Evolutionary conservation across 2,329 filamentous ascomycete genomes (phyloP).

Genomic region (Penicillium sp.): DNA sequence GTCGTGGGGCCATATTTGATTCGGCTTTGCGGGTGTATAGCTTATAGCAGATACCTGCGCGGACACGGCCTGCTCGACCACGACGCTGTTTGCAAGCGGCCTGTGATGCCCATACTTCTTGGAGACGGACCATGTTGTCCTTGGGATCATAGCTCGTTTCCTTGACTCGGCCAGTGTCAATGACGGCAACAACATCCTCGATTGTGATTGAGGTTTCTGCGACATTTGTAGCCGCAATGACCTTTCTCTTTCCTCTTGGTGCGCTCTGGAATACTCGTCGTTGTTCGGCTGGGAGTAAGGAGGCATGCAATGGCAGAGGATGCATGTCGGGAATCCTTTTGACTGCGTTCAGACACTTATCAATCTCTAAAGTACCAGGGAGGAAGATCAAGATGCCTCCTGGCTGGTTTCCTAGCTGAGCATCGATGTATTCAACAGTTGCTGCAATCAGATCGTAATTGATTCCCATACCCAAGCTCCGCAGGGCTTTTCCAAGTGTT

Average conservation of each 20-base stretch:
- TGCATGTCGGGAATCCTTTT: slow-evolving; percentile 65
- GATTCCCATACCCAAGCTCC: slow-evolving; percentile 74
- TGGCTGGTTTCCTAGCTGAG: slow-evolving; percentile 66
- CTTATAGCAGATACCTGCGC: slow-evolving; percentile 90
- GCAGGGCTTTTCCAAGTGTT: slow-evolving; percentile 66
- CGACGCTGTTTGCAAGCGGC: slow-evolving; percentile 93
- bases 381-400: slow-evolving; percentile 96
- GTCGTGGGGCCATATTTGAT: slow-evolving; percentile 75
- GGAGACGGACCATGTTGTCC: slow-evolving; percentile 90
- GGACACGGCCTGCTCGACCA: slow-evolving; percentile 88
- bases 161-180: slow-evolving; percentile 93
- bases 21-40: slow-evolving; percentile 87
- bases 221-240: slow-evolving; percentile 93
- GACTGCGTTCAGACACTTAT: slow-evolving; percentile 69
- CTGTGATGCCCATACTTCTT: slow-evolving; percentile 91
- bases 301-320: slow-evolving; percentile 86
- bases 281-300: slow-evolving; percentile 83
- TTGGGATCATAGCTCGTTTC: slow-evolving; percentile 91
- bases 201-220: slow-evolving; percentile 99
- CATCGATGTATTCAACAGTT: slow-evolving; percentile 77
- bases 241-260: slow-evolving; percentile 78
- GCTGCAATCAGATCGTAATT: slow-evolving; percentile 86
- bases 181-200: slow-evolving; percentile 92
- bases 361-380: slow-evolving; percentile 89
- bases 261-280: slow-evolving; percentile 76